A percentile compares a stretch with the other conserved stretches of the same genome.
These are phyloP conservation scores for Plasmodium coatneyi DNA, from an alignment of 169 alveolate species.

Conservation along the genomic window DNA sequence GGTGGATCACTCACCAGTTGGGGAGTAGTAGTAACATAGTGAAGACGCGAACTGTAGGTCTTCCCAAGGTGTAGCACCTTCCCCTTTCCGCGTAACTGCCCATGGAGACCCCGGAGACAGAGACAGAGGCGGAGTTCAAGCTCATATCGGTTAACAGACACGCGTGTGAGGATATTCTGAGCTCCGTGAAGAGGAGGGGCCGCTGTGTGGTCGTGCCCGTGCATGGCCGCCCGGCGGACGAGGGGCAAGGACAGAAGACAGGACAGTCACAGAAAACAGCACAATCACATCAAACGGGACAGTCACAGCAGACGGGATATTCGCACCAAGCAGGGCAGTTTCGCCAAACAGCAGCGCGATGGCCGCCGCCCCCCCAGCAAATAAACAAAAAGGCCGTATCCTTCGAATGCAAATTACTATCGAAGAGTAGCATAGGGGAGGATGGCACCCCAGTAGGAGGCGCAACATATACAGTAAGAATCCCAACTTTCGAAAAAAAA, in stretches of 20 bases:
- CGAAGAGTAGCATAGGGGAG: neutral
- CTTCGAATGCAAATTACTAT: neutral
- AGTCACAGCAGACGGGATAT: neutral
- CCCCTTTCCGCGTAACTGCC: neutral
- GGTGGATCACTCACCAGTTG: neutral
- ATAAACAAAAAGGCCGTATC: conserved; percentile 7
- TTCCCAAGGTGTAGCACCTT: neutral
- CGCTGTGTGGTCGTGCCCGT: neutral
- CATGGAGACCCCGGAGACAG: neutral
- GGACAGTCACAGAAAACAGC: neutral
- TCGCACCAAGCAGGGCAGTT: neutral
- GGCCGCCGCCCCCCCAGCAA: neutral
- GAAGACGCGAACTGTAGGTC: too few species aligned
- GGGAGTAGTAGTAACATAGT: too few species aligned
- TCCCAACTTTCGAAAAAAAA: neutral
- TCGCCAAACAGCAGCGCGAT: neutral
- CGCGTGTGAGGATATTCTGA: conserved; percentile 29
- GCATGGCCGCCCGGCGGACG: conserved; percentile 23
- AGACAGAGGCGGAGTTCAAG: neutral
- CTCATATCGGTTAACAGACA: conserved; percentile 29
- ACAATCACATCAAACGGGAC: neutral
- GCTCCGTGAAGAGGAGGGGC: neutral
- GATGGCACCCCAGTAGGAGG: neutral
- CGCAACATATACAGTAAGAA: conserved; percentile 4
- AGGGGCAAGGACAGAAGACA: neutral